Evolutionary conservation across 768 basidiomycete genomes (phyloP).

Genomic region (Austroboletus festivus): DNA sequence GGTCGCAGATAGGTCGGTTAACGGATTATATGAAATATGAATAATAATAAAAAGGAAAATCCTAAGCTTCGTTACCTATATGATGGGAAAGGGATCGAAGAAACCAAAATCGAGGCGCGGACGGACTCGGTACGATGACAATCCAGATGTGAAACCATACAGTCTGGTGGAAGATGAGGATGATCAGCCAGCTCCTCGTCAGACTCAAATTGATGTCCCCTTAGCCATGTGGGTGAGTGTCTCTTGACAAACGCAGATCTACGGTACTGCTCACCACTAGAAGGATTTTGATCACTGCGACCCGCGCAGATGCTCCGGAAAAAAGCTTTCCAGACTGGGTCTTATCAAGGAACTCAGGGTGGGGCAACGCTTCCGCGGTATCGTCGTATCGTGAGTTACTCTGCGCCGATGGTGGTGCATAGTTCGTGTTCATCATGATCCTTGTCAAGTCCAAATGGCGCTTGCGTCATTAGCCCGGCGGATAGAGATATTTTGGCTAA

Average conservation of each 20-base stretch:
- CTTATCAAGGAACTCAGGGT: constrained; percentile 81
- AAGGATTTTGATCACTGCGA: constrained; percentile 99
- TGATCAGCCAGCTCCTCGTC: no score
- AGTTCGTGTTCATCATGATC: not conserved
- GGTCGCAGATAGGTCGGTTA: no score
- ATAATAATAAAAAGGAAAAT: no score
- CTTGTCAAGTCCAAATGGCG: constrained; percentile 72
- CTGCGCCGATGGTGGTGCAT: not conserved
- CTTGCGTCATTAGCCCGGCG: constrained; percentile 70
- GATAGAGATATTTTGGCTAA: constrained; percentile 77
- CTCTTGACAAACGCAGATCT: not conserved
- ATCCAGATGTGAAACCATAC: no score
- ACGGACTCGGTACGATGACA: no score
- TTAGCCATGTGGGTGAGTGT: constrained; percentile 91
- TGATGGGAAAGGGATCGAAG: constrained; percentile 9
- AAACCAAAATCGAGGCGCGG: not conserved
- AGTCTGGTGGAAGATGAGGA: no score
- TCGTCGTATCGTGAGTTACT: constrained; percentile 84
- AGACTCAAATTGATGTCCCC: constrained; percentile 47
- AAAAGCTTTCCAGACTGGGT: constrained; percentile 83
- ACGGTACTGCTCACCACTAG: not conserved
- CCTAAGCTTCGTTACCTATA: no score
- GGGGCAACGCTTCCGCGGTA: constrained; percentile 82
- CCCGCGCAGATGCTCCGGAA: constrained; percentile 82
- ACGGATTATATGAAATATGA: no score